Conservation (phyloP, 192 early-diverging fungal genomes). For the Entomortierella lignicola region DNA sequence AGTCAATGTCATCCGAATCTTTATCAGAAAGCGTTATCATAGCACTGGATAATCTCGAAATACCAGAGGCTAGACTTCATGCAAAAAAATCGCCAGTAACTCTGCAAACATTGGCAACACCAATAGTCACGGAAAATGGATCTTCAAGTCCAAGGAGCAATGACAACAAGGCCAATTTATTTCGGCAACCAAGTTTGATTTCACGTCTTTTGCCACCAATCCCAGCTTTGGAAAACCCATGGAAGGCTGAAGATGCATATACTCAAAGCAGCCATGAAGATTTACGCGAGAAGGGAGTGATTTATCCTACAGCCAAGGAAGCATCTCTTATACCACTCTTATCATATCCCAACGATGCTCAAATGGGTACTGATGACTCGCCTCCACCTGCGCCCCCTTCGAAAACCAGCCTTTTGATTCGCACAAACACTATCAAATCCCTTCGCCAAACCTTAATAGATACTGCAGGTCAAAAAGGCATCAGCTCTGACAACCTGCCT, state of each 20-base stretch:
- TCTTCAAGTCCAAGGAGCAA: background rate
- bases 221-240: slow-evolving; percentile 31
- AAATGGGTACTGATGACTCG: background rate
- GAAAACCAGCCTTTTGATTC: slow-evolving; percentile 26
- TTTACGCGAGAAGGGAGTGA: background rate
- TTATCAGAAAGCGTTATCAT: slow-evolving; percentile 33
- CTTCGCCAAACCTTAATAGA: background rate
- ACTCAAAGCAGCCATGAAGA: background rate
- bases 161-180: background rate
- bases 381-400: slow-evolving; percentile 27
- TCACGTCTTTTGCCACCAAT: slow-evolving; percentile 37
- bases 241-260: background rate
- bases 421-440: slow-evolving; percentile 15
- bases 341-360: background rate
- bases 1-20: slow-evolving; percentile 13
- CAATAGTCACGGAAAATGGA: background rate
- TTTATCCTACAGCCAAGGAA: background rate
- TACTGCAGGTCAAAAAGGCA: background rate
- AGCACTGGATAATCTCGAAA: slow-evolving; percentile 43
- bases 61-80: slow-evolving; percentile 16
- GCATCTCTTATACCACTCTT: background rate
- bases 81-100: background rate
- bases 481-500: background rate
- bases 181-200: slow-evolving; percentile 18
- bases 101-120: background rate